These are phyloP conservation scores for Aspergillus novoparasiticus DNA, from an alignment of 2,329 filamentous ascomycete genomes.

Conservation along the genomic window DNA sequence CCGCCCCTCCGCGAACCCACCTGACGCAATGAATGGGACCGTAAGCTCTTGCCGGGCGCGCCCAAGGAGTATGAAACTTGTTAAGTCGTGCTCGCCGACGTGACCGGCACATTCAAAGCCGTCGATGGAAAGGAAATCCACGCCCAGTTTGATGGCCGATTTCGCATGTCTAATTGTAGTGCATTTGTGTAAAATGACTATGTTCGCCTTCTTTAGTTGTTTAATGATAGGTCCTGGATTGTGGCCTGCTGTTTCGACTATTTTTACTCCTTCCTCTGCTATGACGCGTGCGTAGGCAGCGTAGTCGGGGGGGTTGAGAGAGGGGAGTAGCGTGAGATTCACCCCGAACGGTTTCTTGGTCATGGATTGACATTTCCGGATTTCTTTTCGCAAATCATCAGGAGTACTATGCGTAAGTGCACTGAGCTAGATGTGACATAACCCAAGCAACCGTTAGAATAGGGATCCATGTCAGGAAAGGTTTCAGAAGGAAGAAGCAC, in stretches of 20 bases:
- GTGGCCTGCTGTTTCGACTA: conserved; percentile 94
- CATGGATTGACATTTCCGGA: conserved; percentile 78
- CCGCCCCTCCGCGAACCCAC: conserved; percentile 92
- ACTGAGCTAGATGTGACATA: conserved; percentile 42
- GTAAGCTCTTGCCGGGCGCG: conserved; percentile 80
- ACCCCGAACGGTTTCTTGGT: conserved; percentile 72
- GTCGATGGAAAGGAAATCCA: conserved; percentile 95
- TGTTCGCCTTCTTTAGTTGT: conserved; percentile 77
- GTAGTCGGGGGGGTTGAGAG: conserved; percentile 89
- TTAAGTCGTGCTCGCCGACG: conserved; percentile 57
- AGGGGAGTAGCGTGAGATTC: conserved; percentile 90
- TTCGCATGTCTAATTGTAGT: conserved; percentile 93
- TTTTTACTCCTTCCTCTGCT: conserved; percentile 86
- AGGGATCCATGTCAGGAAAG: neutral
- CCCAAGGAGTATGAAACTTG: conserved; percentile 68
- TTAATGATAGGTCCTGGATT: conserved; percentile 86
- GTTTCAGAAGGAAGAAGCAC: conserved; percentile 11
- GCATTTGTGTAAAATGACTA: conserved; percentile 92
- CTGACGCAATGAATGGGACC: conserved; percentile 92
- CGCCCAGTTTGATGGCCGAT: conserved; percentile 88
- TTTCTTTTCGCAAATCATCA: conserved; percentile 89
- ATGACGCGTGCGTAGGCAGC: conserved; percentile 86
- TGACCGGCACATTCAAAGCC: conserved; percentile 93
- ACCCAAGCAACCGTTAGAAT: too few species aligned
- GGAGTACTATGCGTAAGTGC: conserved; percentile 86